A percentile compares a stretch with the other conserved stretches of the same genome.
These are phyloP conservation scores for Fusarium domesticum DNA, from an alignment of 2,329 filamentous ascomycete species.

Conservation along the genomic window DNA sequence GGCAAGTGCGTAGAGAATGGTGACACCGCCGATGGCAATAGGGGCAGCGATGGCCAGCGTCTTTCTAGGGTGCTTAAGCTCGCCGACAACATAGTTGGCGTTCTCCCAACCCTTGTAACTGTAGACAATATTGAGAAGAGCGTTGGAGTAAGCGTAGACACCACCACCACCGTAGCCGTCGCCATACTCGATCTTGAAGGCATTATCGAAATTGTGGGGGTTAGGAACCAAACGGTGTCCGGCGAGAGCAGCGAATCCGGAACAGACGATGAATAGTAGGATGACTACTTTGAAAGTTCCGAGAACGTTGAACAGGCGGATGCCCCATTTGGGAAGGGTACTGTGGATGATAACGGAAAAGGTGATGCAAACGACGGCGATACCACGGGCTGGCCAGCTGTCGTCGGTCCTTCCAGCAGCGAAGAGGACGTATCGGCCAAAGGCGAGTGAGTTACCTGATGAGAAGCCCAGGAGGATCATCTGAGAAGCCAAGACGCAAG, in stretches of 20 bases:
- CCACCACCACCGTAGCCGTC: conserved; percentile 47
- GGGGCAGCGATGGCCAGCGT: conserved; percentile 56
- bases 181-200: conserved; percentile 46
- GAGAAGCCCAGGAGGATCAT: conserved; percentile 62
- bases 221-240: conserved; percentile 47
- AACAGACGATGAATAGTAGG: conserved; percentile 58
- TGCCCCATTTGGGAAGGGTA: conserved; percentile 54
- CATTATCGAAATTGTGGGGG: conserved; percentile 56
- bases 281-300: conserved; percentile 60
- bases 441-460: conserved; percentile 56
- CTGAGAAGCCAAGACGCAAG: conserved; percentile 57
- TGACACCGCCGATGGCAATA: conserved; percentile 55
- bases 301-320: conserved; percentile 57
- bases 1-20: conserved; percentile 59
- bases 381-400: conserved; percentile 56
- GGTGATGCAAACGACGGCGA: conserved; percentile 52
- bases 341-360: conserved; percentile 54
- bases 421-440: conserved; percentile 56
- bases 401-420: conserved; percentile 50
- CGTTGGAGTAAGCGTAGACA: conserved; percentile 54
- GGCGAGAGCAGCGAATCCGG: conserved; percentile 55
- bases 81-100: conserved; percentile 59
- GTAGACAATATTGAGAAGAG: conserved; percentile 57
- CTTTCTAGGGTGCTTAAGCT: conserved; percentile 53
- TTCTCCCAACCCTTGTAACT: conserved; percentile 64